phyloP scores from a whole-genome alignment of 1,139 yeast genomes.

The Geotrichum reessii region DNA sequence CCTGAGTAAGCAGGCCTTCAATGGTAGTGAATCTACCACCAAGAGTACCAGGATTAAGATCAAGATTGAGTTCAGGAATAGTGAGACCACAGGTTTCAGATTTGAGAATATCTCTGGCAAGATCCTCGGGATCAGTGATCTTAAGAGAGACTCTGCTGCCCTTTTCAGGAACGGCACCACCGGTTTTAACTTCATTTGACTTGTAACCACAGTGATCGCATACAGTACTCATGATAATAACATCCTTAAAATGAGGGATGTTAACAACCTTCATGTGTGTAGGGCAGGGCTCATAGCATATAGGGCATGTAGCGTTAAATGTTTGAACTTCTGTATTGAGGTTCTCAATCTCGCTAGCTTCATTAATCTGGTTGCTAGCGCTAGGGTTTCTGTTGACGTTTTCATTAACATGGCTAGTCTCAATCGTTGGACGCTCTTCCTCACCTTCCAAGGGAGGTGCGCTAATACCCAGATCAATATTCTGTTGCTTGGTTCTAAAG shows the following conservation, averaged over 20 bases:
- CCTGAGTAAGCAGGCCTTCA: conserved; percentile 88
- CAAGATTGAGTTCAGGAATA: conserved; percentile 84
- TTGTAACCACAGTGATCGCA: conserved; percentile 94
- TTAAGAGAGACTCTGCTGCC: conserved; percentile 71
- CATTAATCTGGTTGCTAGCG: conserved; percentile 28
- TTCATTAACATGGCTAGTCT: conserved; percentile 39
- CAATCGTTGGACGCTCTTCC: conserved; percentile 30
- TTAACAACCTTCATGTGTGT: conserved; percentile 96
- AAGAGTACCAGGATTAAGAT: conserved; percentile 90
- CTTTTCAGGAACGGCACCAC: conserved; percentile 87
- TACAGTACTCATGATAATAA: conserved; percentile 89
- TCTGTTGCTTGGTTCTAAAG: conserved; percentile 81
- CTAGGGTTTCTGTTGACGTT: conserved; percentile 24
- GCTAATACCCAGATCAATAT: conserved; percentile 76
- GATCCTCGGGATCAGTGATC: conserved; percentile 88
- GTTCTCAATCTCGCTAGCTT: conserved; percentile 75
- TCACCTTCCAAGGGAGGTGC: conserved; percentile 65
- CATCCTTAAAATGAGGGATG: conserved; percentile 97
- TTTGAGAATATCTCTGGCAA: conserved; percentile 89
- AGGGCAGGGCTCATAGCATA: conserved; percentile 68
- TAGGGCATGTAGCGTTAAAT: conserved; percentile 86
- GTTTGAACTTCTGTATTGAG: conserved; percentile 85
- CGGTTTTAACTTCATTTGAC: conserved; percentile 96
- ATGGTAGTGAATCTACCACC: conserved; percentile 98
- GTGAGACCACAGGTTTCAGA: conserved; percentile 85